Base-by-base conservation (phyloP, 2,329 filamentous ascomycete species). In the Scortechinia acanthostroma region DNA sequence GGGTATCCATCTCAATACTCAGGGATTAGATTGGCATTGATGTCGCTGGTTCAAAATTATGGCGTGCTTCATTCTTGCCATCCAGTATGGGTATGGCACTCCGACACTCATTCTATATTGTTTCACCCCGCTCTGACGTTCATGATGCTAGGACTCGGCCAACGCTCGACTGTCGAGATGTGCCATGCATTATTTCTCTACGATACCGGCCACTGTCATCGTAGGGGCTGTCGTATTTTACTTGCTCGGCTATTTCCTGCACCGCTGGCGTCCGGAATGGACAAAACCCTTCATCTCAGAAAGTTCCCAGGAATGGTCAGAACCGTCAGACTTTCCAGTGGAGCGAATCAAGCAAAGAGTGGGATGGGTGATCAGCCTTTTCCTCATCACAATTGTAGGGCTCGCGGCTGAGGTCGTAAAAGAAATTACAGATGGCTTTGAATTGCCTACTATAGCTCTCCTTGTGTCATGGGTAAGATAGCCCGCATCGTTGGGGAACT, bases 371-470 rank as follows among this genome's bases (percentile, higher is more conserved):
- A 44, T 63, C 13, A 43, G 51, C 35, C 55, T 76, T 5, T 56
- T 72, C 17, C 33, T 55, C 2, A 45, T 66, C 4, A 67, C 70
- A 0, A 44, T 57, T 4, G 43, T 60, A 23, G 68, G 66, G 2
- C 51, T 64, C 10, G 50, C 52, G 22, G 58, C 57, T 15, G 61
- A 65, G 43, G 51, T 54, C 50, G 49, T 53, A 15, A 59, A 59
- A 33, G 49, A 58, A 2, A 56, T 57, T 40, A 60, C 58, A 16
- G 46, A 58, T 45, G 49, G 59, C 22, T 67, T 61, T 42, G 66
- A 57, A 57, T 65, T 66, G 57, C 55, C 64, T 58, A 49, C 16
- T 50, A 23, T 48, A 42, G 20, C 46, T 21, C 46, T 52, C 16
- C 42, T 49, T 22, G 43, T 15, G 20, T 21, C 16, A 21, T 25